Evolutionary conservation across 352 stramenopile species (phyloP).

Genomic region (Globisporangium orthogonon): DNA sequence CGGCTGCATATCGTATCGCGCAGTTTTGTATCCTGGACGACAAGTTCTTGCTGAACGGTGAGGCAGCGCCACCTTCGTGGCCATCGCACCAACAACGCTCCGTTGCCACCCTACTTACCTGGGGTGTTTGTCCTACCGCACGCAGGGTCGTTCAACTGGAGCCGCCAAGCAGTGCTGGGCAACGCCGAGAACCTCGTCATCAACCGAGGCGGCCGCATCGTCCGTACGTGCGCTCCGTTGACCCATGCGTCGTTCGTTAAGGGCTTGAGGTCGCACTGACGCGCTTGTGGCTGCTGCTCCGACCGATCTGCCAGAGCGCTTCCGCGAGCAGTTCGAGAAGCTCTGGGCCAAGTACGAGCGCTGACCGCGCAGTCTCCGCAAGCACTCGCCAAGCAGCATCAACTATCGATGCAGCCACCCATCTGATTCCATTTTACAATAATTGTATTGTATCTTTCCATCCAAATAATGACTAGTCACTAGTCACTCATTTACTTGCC

Average conservation of each 20-base stretch:
- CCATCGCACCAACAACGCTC: too few relatives aligned
- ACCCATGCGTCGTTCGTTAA: too few relatives aligned
- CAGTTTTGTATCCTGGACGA: slow-evolving; percentile 73
- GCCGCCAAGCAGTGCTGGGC: slow-evolving; percentile 51
- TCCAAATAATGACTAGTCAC: too few relatives aligned
- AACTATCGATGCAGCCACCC: too few relatives aligned
- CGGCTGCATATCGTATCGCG: neutral
- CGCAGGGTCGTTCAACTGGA: slow-evolving; percentile 70
- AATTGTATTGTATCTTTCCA: too few relatives aligned
- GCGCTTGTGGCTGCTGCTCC: neutral
- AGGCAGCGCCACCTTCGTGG: neutral
- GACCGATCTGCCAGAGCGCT: slow-evolving; percentile 22
- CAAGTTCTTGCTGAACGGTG: slow-evolving; percentile 51
- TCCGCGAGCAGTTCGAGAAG: slow-evolving; percentile 53
- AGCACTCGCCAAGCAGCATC: too few relatives aligned
- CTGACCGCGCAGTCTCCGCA: slow-evolving; percentile 5
- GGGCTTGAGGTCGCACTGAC: neutral
- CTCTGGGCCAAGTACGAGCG: slow-evolving; percentile 54
- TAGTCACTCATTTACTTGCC: too few relatives aligned
- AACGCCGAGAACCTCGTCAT: slow-evolving; percentile 68
- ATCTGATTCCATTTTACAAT: too few relatives aligned
- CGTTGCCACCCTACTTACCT: neutral
- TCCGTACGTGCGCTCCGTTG: slow-evolving; percentile 20
- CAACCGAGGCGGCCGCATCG: slow-evolving; percentile 37
- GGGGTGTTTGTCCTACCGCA: neutral